A percentile compares a stretch with the other conserved stretches of the same genome.
phyloP scores from a whole-genome alignment of 768 basidiomycete genomes.

The Hypholoma fasciculare region DNA sequence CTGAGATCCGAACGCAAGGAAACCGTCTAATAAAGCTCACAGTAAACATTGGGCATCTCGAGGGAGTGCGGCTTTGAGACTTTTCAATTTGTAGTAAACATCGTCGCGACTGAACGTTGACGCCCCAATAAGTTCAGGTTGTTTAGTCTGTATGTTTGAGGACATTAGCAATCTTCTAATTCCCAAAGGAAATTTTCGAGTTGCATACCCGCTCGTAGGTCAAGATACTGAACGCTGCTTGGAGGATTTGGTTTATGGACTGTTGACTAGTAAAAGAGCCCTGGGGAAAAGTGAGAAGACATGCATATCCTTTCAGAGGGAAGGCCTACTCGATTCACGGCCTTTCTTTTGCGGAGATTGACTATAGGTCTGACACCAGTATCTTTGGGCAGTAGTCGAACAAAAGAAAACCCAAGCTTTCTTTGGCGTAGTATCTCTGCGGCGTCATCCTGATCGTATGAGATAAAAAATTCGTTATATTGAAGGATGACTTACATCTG shows the following conservation, averaged over 20 bases:
- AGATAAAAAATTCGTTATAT: neutral
- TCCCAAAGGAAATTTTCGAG: neutral
- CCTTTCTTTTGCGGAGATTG: conserved; percentile 66
- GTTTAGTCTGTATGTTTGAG: conserved; percentile 47
- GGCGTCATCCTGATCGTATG: conserved; percentile 45
- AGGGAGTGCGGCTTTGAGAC: conserved; percentile 58
- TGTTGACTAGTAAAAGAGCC: conserved; percentile 33
- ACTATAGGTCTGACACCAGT: conserved; percentile 94
- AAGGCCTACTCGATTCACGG: conserved; percentile 18
- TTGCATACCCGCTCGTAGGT: conserved; percentile 78
- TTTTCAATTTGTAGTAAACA: conserved; percentile 72
- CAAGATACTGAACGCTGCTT: conserved; percentile 83
- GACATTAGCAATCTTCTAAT: neutral
- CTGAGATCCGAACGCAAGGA: neutral
- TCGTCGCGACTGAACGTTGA: conserved; percentile 85
- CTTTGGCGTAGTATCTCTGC: conserved; percentile 69
- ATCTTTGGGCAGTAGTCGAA: conserved; percentile 91
- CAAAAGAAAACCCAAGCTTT: conserved; percentile 79
- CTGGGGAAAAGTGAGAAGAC: conserved; percentile 18
- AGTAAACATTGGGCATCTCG: conserved; percentile 42
- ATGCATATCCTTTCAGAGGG: neutral
- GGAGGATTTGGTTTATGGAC: conserved; percentile 88
- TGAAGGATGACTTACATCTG: conserved; percentile 48
- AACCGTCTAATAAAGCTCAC: conserved; percentile 34
- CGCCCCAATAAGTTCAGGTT: conserved; percentile 68